Evolutionary conservation across 75 land plant genomes (phyloP), one percentile per base, ranked within the genome.

Genomic region (Selaginella tamariscina): DNA sequence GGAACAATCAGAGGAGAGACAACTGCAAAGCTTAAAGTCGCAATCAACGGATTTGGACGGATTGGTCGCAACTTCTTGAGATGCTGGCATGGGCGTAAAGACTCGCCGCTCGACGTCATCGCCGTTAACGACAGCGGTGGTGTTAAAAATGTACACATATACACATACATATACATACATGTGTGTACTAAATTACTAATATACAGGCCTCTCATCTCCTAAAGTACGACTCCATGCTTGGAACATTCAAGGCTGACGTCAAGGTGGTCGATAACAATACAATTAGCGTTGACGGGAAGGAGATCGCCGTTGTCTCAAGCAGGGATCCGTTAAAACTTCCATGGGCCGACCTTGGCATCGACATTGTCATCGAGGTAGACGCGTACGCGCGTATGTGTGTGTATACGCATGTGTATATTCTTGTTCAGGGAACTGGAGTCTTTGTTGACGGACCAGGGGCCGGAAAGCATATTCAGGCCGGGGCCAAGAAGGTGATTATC

Each of bases 31-130:
- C 49, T 59, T n/a, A 26, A 59, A 59, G 62, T 59, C 8, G 62
- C 62, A 8, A 59, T 59, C 26, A 59, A 59, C 23, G 62, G 62
- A 9, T 59, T 59, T 59, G 62, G 62, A n/a, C 21, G 26, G 62
- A 59, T 21, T 59, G 62, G 62, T 23, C 62, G 62, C 62, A 59
- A 59, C 26, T 59, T 59, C 21, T 23, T 59, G n/a, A 8, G 62
- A 8, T 59, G 62, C 62, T 59, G 62, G 62, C 62, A 59, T 27
- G 62, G 62, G n/a, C 62, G 62, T 2, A 59, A 59, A n/a, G 62
- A 59, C 23, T 59, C 62, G 8, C 62, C 62, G 9, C 21, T 59
- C 9, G 62, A 59, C 15, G 62, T 59, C 8, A 59, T 59, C 26
- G 62, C 62, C 26, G 62, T 59, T 23, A 59, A 59, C 62, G 62